Evolutionary conservation across 257 asterid species (phyloP).

Genomic region (Rehmannia glutinosa): DNA sequence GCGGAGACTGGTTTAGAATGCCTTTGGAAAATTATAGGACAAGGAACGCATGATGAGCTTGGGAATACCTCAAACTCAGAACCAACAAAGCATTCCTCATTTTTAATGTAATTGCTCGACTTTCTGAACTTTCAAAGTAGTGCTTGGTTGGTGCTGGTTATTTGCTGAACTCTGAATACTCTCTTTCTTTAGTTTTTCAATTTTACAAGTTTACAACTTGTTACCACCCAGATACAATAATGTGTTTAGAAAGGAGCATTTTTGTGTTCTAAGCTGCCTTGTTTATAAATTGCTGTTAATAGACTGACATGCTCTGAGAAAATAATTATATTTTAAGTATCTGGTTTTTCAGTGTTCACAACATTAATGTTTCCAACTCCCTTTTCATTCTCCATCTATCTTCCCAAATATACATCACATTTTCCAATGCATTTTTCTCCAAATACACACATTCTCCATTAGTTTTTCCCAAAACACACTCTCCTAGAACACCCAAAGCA

Average conservation of each 20-base stretch:
- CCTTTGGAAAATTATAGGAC: conserved; percentile 34
- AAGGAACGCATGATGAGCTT: conserved; percentile 27
- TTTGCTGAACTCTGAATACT: not conserved
- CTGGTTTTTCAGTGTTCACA: not conserved
- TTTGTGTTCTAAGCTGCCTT: not conserved
- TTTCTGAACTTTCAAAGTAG: not conserved
- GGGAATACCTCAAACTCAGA: conserved; percentile 22
- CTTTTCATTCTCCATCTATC: not conserved
- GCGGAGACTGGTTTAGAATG: conserved; percentile 44
- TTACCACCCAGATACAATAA: not conserved
- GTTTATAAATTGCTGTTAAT: not conserved
- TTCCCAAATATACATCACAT: no score
- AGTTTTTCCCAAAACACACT: not conserved
- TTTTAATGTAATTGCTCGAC: conserved; percentile 35
- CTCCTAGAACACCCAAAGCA: not conserved
- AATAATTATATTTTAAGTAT: not conserved
- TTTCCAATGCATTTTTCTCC: no score
- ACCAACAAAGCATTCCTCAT: conserved; percentile 17
- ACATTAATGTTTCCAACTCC: not conserved
- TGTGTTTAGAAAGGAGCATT: not conserved
- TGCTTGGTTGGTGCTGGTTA: not conserved
- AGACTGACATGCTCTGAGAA: not conserved
- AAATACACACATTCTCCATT: not conserved
- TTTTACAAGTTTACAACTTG: not conserved
- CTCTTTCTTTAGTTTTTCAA: not conserved